These are phyloP conservation scores for Neoboletus subvelutipes DNA, from an alignment of 768 basidiomycete species.

Conservation along the genomic window DNA sequence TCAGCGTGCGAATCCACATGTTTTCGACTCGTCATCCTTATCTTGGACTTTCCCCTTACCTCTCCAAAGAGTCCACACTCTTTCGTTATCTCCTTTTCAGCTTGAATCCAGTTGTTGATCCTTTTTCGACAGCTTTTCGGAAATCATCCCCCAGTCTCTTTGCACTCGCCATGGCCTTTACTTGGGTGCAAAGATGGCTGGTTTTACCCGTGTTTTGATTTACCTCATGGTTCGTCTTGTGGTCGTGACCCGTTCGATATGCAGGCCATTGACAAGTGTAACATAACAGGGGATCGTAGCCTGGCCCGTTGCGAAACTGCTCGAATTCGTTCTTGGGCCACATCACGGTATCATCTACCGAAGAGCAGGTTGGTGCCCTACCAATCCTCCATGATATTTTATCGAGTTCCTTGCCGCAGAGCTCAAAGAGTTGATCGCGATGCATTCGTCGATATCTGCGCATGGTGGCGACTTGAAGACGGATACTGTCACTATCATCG, in stretches of 20 bases:
- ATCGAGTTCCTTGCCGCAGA: slow-evolving; percentile 38
- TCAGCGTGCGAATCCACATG: background rate
- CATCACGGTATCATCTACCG: slow-evolving; percentile 93
- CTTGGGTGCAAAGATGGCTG: slow-evolving; percentile 84
- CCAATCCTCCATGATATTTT: background rate
- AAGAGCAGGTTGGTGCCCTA: slow-evolving; percentile 49
- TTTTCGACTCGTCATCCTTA: background rate
- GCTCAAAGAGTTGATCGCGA: slow-evolving; percentile 86
- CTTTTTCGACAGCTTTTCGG: slow-evolving; percentile 61
- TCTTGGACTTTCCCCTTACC: background rate
- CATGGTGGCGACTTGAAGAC: slow-evolving; percentile 84
- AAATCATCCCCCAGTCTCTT: slow-evolving; percentile 92
- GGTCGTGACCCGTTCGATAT: background rate
- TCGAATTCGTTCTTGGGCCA: slow-evolving; percentile 73
- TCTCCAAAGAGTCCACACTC: background rate
- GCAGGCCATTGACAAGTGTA: background rate
- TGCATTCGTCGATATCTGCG: slow-evolving; percentile 71
- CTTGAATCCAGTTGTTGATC: background rate
- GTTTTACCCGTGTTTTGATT: slow-evolving; percentile 64
- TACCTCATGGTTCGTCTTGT: slow-evolving; percentile 53
- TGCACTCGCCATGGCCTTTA: slow-evolving; percentile 89
- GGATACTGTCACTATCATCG: slow-evolving; percentile 89
- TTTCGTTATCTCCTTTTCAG: background rate
- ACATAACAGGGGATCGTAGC: slow-evolving; percentile 60
- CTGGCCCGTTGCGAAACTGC: slow-evolving; percentile 84